A percentile compares a stretch with the other conserved stretches of the same genome.
Conservation (phyloP, 305 asterid species). For the Euphrasia arctica region DNA sequence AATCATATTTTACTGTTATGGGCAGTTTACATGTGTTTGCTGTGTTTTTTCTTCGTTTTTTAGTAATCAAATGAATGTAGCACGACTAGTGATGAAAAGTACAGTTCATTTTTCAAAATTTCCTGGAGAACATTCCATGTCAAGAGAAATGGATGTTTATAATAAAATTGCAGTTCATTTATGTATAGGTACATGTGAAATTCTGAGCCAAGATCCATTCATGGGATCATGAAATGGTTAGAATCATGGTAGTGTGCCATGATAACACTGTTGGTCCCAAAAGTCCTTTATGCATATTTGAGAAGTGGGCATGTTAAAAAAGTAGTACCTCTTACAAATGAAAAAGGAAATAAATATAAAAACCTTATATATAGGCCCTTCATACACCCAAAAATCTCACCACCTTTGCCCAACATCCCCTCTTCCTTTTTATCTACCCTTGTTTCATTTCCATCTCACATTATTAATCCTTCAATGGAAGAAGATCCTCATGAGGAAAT, state of each 20-base stretch:
- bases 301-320: slow-evolving; percentile 16
- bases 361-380: slow-evolving; percentile 31
- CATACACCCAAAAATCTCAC: slow-evolving; percentile 15
- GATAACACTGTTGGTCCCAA: slow-evolving; percentile 29
- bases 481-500: slow-evolving; percentile 34
- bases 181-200: background rate
- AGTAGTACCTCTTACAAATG: slow-evolving; percentile 17
- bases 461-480: slow-evolving; percentile 31
- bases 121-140: too few species aligned
- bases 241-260: slow-evolving; percentile 27
- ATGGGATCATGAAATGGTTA: slow-evolving; percentile 30
- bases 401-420: slow-evolving; percentile 9
- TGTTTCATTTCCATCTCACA: background rate
- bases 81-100: too few species aligned
- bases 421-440: background rate
- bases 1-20: too few species aligned
- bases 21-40: too few species aligned
- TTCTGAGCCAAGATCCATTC: slow-evolving; percentile 24
- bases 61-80: too few species aligned
- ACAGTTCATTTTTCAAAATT: too few species aligned
- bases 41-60: too few species aligned
- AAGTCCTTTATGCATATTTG: slow-evolving; percentile 35
- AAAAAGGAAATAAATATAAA: background rate
- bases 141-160: too few species aligned
- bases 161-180: too few species aligned